Evolutionary conservation across 768 basidiomycete species (phyloP).

Genomic region (Imleria badia): DNA sequence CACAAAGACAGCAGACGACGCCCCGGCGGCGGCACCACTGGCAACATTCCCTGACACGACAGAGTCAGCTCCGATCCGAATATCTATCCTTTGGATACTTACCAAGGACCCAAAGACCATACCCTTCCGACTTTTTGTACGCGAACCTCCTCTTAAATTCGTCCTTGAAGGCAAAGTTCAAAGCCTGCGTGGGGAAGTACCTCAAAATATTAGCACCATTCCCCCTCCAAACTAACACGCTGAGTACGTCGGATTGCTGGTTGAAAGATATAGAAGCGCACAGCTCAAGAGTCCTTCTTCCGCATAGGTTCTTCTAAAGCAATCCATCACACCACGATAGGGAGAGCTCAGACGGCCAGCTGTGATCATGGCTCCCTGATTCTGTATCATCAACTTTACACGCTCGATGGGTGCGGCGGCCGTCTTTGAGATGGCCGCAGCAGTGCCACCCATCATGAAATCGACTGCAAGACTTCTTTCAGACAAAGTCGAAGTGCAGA

Average conservation of each 20-base stretch:
- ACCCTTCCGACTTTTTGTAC: slow-evolving; percentile 38
- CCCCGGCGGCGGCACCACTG: slow-evolving; percentile 45
- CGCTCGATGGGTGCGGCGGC: slow-evolving; percentile 42
- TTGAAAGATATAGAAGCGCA: slow-evolving; percentile 20
- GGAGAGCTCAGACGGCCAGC: slow-evolving; percentile 38
- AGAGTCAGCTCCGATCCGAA: background rate
- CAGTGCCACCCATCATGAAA: slow-evolving; percentile 39
- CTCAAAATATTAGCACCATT: slow-evolving; percentile 44
- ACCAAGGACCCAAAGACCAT: slow-evolving; percentile 38
- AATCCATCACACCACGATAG: slow-evolving; percentile 37
- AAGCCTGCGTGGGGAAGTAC: slow-evolving; percentile 47
- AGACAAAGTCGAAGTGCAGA: background rate
- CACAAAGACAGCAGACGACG: slow-evolving; percentile 41
- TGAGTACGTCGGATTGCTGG: slow-evolving; percentile 1
- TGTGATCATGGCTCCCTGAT: slow-evolving; percentile 37
- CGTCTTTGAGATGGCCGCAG: slow-evolving; percentile 39
- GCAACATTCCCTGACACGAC: slow-evolving; percentile 37
- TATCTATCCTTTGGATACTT: background rate
- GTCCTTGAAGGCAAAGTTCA: slow-evolving; percentile 52
- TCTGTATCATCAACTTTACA: slow-evolving; percentile 41
- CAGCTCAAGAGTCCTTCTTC: slow-evolving; percentile 40
- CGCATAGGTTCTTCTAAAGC: slow-evolving; percentile 33
- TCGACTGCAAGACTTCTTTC: slow-evolving; percentile 24
- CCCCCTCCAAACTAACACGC: slow-evolving; percentile 41
- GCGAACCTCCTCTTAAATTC: slow-evolving; percentile 39